Conservation (phyloP, 176 grass and related monocot species). For the Carex myosuroides region DNA sequence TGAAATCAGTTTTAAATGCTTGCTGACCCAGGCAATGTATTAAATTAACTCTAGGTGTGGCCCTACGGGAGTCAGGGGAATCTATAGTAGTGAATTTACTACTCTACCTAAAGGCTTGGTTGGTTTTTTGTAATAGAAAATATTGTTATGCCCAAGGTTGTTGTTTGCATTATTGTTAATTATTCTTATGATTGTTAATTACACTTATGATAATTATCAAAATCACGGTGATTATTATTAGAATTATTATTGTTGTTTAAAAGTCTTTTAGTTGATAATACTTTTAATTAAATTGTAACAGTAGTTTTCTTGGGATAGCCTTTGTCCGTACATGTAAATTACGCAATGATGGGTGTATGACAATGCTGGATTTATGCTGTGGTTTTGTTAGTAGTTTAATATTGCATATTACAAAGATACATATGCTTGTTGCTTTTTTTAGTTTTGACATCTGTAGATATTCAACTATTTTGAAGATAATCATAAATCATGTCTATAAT, state of each 20-base stretch:
- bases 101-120: not conserved
- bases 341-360: not conserved
- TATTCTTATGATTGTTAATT: not conserved
- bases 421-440: not conserved
- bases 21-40: not conserved
- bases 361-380: not conserved
- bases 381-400: not conserved
- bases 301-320: not conserved
- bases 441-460: not conserved
- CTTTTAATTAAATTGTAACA: not conserved
- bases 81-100: not conserved
- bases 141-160: not conserved
- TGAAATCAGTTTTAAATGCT: not conserved
- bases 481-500: not conserved
- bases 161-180: constrained; percentile 1
- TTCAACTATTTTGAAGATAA: not conserved
- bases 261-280: not conserved
- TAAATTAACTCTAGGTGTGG: not conserved
- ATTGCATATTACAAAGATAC: not conserved
- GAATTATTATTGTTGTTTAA: constrained; percentile 5
- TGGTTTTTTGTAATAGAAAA: not conserved
- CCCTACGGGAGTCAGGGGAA: not conserved
- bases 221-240: not conserved
- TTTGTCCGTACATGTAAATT: not conserved
- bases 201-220: not conserved